Evolutionary conservation across 208 protist species (phyloP).

Genomic region (Porcisia hertigi): DNA sequence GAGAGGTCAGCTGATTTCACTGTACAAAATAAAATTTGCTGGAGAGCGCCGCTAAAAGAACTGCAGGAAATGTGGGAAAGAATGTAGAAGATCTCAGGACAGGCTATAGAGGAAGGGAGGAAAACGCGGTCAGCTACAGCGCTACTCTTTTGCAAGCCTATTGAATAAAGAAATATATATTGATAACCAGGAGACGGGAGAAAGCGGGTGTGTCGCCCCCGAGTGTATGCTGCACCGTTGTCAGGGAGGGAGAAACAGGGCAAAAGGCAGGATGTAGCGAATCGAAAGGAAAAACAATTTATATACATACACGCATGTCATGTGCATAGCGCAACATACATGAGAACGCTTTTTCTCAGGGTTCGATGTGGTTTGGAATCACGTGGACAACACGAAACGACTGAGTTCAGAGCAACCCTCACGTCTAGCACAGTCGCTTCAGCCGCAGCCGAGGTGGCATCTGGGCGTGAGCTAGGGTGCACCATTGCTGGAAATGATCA

Average conservation of each 20-base stretch:
- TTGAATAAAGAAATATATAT: neutral
- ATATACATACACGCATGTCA: neutral
- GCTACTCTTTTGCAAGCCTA: neutral
- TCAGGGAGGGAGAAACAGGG: neutral
- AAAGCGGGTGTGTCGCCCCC: neutral
- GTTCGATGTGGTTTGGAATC: neutral
- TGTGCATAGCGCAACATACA: neutral
- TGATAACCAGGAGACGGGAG: constrained; percentile 1
- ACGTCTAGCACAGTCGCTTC: neutral
- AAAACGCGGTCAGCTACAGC: neutral
- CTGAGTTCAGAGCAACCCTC: neutral
- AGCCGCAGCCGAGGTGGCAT: neutral
- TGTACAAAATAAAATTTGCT: neutral
- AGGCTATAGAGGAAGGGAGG: neutral
- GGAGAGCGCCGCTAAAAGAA: neutral
- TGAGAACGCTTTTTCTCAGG: neutral
- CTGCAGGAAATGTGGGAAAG: neutral
- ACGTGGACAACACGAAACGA: neutral
- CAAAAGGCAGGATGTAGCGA: neutral
- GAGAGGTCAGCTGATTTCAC: neutral
- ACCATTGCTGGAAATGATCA: neutral
- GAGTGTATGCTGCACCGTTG: neutral
- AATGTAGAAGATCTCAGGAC: neutral
- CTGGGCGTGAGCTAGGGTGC: neutral
- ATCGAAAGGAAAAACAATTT: neutral